Evolutionary conservation across 2,329 filamentous ascomycete genomes (phyloP).

Genomic region (Trichoderma atrobrunneum): DNA sequence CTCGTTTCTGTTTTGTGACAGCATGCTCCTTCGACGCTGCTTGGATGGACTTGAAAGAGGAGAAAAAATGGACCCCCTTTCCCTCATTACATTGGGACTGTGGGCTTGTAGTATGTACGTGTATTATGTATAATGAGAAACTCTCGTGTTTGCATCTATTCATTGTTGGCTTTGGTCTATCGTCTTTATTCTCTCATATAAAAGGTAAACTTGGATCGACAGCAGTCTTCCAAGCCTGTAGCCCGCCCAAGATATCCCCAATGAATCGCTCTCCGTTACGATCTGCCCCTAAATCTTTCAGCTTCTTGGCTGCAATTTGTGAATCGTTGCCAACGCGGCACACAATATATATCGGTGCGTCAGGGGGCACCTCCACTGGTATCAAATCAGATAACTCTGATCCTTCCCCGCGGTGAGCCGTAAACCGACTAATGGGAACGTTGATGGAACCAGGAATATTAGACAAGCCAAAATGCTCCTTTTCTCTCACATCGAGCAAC

Average conservation of each 20-base stretch:
- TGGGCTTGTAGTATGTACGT: constrained; percentile 16
- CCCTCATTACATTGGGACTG: constrained; percentile 14
- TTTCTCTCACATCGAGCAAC: constrained; percentile 80
- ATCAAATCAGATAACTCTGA: constrained; percentile 33
- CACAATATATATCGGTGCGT: constrained; percentile 64
- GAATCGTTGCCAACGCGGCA: constrained; percentile 78
- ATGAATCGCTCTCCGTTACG: constrained; percentile 56
- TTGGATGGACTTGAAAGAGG: constrained; percentile 3
- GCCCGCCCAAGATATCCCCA: constrained; percentile 68
- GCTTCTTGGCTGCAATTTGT: constrained; percentile 63
- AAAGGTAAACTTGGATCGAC: constrained; percentile 61
- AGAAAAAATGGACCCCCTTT: constrained; percentile 2
- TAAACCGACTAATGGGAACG: constrained; percentile 58
- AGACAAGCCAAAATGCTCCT: constrained; percentile 79
- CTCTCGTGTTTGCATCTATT: constrained; percentile 27
- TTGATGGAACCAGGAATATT: constrained; percentile 74
- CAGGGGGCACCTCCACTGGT: constrained; percentile 35
- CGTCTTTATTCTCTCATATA: constrained; percentile 33
- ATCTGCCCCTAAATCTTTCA: constrained; percentile 60
- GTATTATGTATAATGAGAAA: constrained; percentile 29
- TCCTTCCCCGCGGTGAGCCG: constrained; percentile 41
- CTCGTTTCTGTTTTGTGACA: background rate
- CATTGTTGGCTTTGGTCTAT: background rate
- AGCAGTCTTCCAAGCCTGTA: constrained; percentile 68
- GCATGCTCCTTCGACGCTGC: background rate